phyloP scores from a whole-genome alignment of 2,329 filamentous ascomycete species.

The Pseudodiploospora longispora region DNA sequence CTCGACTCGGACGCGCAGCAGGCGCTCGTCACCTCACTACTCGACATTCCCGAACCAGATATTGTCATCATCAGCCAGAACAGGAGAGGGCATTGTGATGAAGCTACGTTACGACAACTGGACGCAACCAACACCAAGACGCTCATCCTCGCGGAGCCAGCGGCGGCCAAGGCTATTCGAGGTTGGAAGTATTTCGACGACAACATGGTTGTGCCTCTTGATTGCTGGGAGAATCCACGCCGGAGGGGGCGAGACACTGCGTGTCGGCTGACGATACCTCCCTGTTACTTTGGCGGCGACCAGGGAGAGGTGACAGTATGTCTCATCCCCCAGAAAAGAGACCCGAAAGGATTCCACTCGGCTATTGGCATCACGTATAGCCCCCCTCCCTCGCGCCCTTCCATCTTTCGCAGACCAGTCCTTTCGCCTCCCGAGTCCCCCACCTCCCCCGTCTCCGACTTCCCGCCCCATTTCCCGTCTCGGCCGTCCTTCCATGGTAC shows the following conservation, averaged over 20 bases:
- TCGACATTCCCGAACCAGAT: conserved; percentile 34
- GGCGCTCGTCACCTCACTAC: conserved; percentile 47
- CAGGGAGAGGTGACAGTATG: conserved; percentile 65
- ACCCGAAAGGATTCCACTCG: conserved; percentile 54
- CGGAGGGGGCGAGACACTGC: conserved; percentile 24
- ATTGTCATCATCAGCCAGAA: conserved; percentile 38
- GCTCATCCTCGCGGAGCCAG: conserved; percentile 57
- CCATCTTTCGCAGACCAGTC: conserved; percentile 11
- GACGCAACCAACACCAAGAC: conserved; percentile 44
- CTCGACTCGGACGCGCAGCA: conserved; percentile 46
- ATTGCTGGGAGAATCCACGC: conserved; percentile 37
- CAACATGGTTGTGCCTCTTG: conserved; percentile 35
- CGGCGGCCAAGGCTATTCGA: conserved; percentile 56
- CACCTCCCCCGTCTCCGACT: conserved; percentile 2
- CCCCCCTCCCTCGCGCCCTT: conserved; percentile 35
- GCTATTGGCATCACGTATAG: conserved; percentile 67
- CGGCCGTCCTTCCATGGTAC: conserved; percentile 3
- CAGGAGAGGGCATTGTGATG: conserved; percentile 60
- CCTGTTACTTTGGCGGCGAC: conserved; percentile 41
- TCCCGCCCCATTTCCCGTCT: conserved; percentile 4
- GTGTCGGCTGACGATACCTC: conserved; percentile 43
- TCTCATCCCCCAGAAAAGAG: conserved; percentile 52
- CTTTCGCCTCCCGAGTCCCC: conserved; percentile 12
- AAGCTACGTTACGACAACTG: conserved; percentile 59
- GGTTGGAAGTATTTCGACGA: conserved; percentile 61